phyloP scores from a whole-genome alignment of 305 asterid genomes.

The Salvia sclarea region DNA sequence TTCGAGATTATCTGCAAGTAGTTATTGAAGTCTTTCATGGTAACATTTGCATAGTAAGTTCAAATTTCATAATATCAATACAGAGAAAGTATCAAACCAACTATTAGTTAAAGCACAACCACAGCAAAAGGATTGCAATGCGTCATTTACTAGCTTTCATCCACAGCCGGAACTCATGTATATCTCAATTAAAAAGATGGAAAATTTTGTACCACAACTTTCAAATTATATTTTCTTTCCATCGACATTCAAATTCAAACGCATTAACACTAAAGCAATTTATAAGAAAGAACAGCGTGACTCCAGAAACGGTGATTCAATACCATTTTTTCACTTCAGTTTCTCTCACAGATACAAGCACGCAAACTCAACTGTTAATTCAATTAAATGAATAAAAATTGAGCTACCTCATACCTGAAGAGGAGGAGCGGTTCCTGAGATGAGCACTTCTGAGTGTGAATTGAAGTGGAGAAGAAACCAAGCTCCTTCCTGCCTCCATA shows the following conservation, averaged over 20 bases:
- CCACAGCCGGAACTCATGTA: too few relatives aligned
- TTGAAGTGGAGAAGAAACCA: constrained; percentile 68
- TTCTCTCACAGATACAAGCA: neutral
- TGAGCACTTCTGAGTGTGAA: constrained; percentile 57
- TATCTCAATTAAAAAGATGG: too few relatives aligned
- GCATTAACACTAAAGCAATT: neutral
- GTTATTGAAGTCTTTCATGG: neutral
- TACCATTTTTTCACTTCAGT: neutral
- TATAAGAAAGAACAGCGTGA: neutral
- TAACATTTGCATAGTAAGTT: neutral
- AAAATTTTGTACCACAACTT: neutral
- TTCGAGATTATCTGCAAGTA: neutral
- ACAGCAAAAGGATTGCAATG: neutral
- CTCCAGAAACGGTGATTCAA: constrained; percentile 1
- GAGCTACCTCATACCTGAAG: constrained; percentile 50
- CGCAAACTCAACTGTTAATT: neutral
- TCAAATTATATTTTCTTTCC: neutral
- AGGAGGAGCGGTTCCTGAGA: constrained; percentile 48
- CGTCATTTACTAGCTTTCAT: neutral
- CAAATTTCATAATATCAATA: neutral
- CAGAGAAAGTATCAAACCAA: neutral
- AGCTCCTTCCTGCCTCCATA: constrained; percentile 76
- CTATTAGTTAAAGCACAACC: constrained; percentile 11
- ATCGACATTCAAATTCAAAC: neutral
- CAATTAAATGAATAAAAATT: neutral